Evolutionary conservation across 306 rosid species (phyloP), one percentile per base, ranked within the genome.

Genomic region (Begonia masoniana): DNA sequence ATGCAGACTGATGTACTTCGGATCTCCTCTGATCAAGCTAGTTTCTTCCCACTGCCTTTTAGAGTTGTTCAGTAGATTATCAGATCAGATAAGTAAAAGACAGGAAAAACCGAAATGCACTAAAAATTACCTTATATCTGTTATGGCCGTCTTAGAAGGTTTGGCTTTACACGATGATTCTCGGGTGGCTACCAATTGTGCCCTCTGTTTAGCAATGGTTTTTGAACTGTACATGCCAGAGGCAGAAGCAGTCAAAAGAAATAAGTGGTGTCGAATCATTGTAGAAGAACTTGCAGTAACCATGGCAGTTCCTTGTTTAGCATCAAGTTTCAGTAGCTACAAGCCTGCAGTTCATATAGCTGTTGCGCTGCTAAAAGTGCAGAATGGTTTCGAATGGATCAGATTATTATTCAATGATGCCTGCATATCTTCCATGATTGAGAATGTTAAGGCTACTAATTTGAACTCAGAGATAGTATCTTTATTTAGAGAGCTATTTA

Each of bases 1-100:
- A 43, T 81, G 94, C 85, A 81, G 88, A 71, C 73, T 85, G n/a
- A 42, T 91, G 65, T 78, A 83, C 74, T 85, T 82, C 60, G 97
- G 97, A 51, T 79, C 96, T 63, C 65, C 80, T 50, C 62, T 55
- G 55, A 62, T 82, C 71, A 84, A 84, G 74, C 69, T 76, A 24
- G 70, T 72, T 68, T 71, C 94, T 73, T 91, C 97, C 13, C 73
- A 74, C 67, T 68, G 78, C 73, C 70, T 91, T 60, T 64, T 83
- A 54, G 92, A 91, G 74, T 66, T 81, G 71, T 76, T 91, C 49
- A 57, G 65, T 68, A 75, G 83, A 77, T 63, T 81, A 63, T 58
- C 91, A 55, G 76, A 83, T 43, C 92, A 78, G 66, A 62, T 69
- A 67, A 69, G 64, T 24, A 67, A 61, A 56, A 76, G 62, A 43